A percentile compares a stretch with the other conserved stretches of the same genome.
Evolutionary conservation across 306 rosid genomes (phyloP).

Genomic region (Trifolium pratense): DNA sequence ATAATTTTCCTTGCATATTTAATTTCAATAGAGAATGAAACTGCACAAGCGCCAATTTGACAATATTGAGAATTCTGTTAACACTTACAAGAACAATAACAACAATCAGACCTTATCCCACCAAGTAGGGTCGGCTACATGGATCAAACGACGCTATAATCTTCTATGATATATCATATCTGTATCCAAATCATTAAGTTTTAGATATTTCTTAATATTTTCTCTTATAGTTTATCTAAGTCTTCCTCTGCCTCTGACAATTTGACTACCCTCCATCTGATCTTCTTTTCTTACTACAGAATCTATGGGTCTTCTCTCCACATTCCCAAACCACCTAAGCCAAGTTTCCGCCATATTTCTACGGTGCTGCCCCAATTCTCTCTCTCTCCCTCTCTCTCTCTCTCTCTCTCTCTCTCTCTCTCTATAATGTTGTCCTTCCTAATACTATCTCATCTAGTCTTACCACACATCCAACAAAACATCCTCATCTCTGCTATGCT

Average conservation of each 20-base stretch:
- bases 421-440: not conserved
- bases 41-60: constrained; percentile 15
- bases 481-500: not conserved
- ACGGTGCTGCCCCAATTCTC: not conserved
- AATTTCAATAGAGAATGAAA: too few species aligned
- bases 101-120: not conserved
- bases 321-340: not conserved
- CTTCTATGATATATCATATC: not conserved
- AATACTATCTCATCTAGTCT: not conserved
- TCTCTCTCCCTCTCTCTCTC: not conserved
- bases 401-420: not conserved
- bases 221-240: not conserved
- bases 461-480: not conserved
- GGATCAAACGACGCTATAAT: not conserved
- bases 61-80: not conserved
- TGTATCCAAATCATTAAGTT: not conserved
- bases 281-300: not conserved
- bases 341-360: not conserved
- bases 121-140: not conserved
- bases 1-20: not conserved
- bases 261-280: not conserved
- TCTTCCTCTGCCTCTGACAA: not conserved
- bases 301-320: not conserved
- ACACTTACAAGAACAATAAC: not conserved
- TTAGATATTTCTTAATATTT: not conserved